Evolutionary conservation across 805 yeast species (phyloP).

Genomic region (Kuraishia borneana): DNA sequence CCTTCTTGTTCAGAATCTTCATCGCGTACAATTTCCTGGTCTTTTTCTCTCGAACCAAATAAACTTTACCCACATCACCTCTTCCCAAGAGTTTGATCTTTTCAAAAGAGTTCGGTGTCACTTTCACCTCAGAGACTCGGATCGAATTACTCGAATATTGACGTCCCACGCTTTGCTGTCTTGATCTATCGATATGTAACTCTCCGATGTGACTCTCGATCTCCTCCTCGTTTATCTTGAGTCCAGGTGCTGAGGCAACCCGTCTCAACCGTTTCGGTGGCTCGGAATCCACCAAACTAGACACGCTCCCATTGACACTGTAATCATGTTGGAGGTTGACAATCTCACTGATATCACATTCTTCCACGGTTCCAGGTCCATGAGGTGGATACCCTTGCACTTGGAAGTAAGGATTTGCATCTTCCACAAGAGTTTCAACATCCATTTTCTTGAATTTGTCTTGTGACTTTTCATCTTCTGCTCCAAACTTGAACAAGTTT

Average conservation of each 20-base stretch:
- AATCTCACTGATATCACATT: constrained; percentile 14
- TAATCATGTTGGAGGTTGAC: constrained; percentile 20
- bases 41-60: constrained; percentile 73
- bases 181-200: constrained; percentile 18
- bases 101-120: constrained; percentile 78
- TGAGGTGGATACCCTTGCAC: constrained; percentile 54
- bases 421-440: constrained; percentile 3
- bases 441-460: constrained; percentile 1
- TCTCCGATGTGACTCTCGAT: constrained; percentile 24
- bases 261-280: constrained; percentile 37
- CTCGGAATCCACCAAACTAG: constrained; percentile 5
- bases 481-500: constrained; percentile 14
- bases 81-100: constrained; percentile 85
- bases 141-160: constrained; percentile 68
- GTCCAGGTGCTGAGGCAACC: constrained; percentile 78
- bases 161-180: constrained; percentile 40
- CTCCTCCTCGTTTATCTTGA: constrained; percentile 21
- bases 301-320: constrained; percentile 17
- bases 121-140: constrained; percentile 66
- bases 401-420: constrained; percentile 40
- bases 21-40: constrained; percentile 76
- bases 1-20: constrained; percentile 83
- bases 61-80: constrained; percentile 97
- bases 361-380: constrained; percentile 6
- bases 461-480: constrained; percentile 3